These are phyloP conservation scores for Venturia aucupariae DNA, from an alignment of 2,329 filamentous ascomycete species.

Conservation along the genomic window DNA sequence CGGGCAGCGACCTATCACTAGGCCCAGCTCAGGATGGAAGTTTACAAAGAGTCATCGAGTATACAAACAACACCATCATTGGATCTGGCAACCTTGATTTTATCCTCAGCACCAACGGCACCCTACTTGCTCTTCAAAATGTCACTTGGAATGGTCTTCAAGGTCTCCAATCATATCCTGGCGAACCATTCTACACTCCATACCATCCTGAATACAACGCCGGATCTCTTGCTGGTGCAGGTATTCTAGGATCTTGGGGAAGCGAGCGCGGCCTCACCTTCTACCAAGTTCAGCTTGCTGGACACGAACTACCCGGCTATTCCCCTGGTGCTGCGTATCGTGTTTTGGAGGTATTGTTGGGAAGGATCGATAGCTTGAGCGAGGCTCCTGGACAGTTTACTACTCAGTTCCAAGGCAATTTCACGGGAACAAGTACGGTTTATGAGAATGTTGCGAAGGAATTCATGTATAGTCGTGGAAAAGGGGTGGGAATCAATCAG, in stretches of 20 bases:
- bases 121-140: constrained; percentile 44
- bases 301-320: constrained; percentile 36
- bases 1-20: constrained; percentile 26
- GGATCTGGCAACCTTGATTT: constrained; percentile 41
- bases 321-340: constrained; percentile 34
- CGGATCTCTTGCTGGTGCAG: constrained; percentile 31
- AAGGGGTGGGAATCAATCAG: background rate
- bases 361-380: constrained; percentile 16
- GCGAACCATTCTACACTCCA: constrained; percentile 32
- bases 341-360: constrained; percentile 34
- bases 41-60: constrained; percentile 41
- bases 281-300: constrained; percentile 33
- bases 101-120: constrained; percentile 42
- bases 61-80: constrained; percentile 43
- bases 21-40: constrained; percentile 33
- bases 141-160: constrained; percentile 44
- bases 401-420: background rate
- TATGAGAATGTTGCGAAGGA: background rate
- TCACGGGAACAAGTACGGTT: background rate
- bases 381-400: constrained; percentile 6
- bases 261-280: constrained; percentile 38
- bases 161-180: constrained; percentile 36
- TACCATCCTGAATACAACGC: constrained; percentile 35
- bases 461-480: background rate
- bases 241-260: constrained; percentile 33